These are phyloP conservation scores for Mucor saturninus DNA, from an alignment of 371 early-diverging fungal species.

Conservation along the genomic window DNA sequence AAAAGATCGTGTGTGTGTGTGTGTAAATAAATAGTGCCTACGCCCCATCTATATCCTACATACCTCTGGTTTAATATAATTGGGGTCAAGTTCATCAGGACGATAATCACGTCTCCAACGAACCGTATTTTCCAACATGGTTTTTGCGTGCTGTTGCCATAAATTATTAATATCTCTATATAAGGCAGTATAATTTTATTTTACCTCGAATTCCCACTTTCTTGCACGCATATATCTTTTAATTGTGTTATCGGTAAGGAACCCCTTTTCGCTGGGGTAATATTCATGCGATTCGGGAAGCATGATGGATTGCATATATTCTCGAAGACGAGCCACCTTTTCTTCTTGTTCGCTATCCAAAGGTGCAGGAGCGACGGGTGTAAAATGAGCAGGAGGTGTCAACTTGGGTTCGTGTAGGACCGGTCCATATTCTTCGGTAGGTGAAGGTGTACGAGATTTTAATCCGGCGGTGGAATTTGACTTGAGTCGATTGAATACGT, in stretches of 20 bases:
- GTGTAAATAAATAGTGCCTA: background rate
- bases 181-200: background rate
- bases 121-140: slow-evolving; percentile 71
- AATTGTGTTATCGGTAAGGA: slow-evolving; percentile 61
- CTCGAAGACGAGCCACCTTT: slow-evolving; percentile 50
- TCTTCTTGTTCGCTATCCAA: slow-evolving; percentile 51
- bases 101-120: slow-evolving; percentile 78
- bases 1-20: background rate
- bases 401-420: slow-evolving; percentile 42
- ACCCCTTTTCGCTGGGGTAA: slow-evolving; percentile 54
- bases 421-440: slow-evolving; percentile 33
- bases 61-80: slow-evolving; percentile 77
- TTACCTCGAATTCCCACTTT: slow-evolving; percentile 69
- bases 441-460: slow-evolving; percentile 16
- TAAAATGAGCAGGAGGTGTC: slow-evolving; percentile 32
- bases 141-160: slow-evolving; percentile 51
- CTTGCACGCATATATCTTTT: slow-evolving; percentile 80
- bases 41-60: background rate
- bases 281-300: slow-evolving; percentile 56
- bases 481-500: slow-evolving; percentile 30
- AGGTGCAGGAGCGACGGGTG: slow-evolving; percentile 28
- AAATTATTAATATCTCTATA: background rate
- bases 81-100: slow-evolving; percentile 74
- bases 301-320: slow-evolving; percentile 55
- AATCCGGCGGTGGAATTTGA: slow-evolving; percentile 28